These are phyloP conservation scores for Coemansia sp. DNA, from an alignment of 192 early-diverging fungal genomes.

Conservation along the genomic window DNA sequence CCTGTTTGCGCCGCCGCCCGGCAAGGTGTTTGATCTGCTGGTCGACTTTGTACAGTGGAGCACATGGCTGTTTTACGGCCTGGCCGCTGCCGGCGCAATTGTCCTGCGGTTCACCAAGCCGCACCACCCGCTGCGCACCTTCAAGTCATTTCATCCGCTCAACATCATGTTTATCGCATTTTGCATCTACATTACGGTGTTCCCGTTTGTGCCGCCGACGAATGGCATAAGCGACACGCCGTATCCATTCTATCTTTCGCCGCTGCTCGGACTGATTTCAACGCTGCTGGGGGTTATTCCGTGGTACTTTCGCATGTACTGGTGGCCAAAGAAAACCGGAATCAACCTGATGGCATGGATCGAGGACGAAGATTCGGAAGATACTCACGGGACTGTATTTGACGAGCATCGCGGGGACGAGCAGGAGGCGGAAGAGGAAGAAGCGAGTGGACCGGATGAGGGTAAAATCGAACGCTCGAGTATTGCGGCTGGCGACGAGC, in stretches of 20 bases:
- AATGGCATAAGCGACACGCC: conserved; percentile 6
- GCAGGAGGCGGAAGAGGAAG: background rate
- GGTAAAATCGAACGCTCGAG: background rate
- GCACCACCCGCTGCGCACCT: conserved; percentile 44
- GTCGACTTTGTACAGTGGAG: conserved; percentile 62
- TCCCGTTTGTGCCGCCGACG: conserved; percentile 58
- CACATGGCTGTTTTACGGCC: conserved; percentile 61
- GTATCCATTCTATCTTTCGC: conserved; percentile 54
- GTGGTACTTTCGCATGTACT: conserved; percentile 53
- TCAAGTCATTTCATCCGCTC: conserved; percentile 51
- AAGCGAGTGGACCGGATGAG: background rate
- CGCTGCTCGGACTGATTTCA: conserved; percentile 47
- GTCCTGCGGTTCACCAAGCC: conserved; percentile 50
- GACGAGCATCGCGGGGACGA: background rate
- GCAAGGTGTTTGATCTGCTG: conserved; percentile 62
- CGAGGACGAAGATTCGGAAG: conserved; percentile 15
- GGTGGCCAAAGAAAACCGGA: conserved; percentile 45
- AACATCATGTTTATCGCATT: conserved; percentile 54
- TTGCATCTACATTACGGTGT: conserved; percentile 53
- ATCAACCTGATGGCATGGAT: conserved; percentile 29
- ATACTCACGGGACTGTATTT: background rate
- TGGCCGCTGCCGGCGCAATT: conserved; percentile 56
- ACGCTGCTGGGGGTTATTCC: conserved; percentile 38
- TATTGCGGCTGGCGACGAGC: background rate
- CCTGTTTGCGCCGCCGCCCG: conserved; percentile 57